Percentiles rank a stretch among this genome's conserved stretches.
Conservation (phyloP, 2,329 filamentous ascomycete species). For the Sphaceloma murrayae region DNA sequence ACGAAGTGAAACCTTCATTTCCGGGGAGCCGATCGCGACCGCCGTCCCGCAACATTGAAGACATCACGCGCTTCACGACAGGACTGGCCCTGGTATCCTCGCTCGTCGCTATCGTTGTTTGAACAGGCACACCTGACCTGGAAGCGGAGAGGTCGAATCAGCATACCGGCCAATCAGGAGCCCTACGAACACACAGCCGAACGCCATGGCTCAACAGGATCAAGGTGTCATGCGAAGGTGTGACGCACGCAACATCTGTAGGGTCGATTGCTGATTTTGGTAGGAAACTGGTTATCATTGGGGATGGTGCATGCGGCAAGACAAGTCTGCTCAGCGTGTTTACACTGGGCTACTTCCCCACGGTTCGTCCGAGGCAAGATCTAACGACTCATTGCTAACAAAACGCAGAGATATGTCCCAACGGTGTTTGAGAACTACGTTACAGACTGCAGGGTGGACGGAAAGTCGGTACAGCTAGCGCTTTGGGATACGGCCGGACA, state of each 20-base stretch:
- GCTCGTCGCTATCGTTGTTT: too few species aligned
- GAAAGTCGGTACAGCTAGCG: constrained; percentile 95
- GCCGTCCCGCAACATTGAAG: too few species aligned
- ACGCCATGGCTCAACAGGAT: constrained; percentile 30
- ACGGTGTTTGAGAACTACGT: constrained; percentile 99
- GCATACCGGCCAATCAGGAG: too few species aligned
- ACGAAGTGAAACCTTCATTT: too few species aligned
- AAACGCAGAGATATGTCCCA: constrained; percentile 52
- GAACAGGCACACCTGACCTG: too few species aligned
- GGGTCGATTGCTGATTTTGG: too few species aligned
- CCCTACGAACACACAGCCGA: too few species aligned
- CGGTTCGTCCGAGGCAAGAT: constrained; percentile 53
- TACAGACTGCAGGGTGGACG: constrained; percentile 95
- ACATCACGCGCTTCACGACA: too few species aligned
- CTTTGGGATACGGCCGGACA: constrained; percentile 99
- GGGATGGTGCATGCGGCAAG: constrained; percentile 95
- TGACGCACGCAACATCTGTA: too few species aligned
- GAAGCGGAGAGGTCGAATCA: too few species aligned
- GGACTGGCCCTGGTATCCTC: too few species aligned
- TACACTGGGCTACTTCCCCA: constrained; percentile 94
- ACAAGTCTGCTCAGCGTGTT: constrained; percentile 96
- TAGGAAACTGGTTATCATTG: constrained; percentile 95
- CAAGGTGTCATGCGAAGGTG: constrained; percentile 33
- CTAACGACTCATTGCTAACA: constrained; percentile 18
- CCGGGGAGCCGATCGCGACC: too few species aligned